Evolutionary conservation across 768 basidiomycete species (phyloP), one percentile per base, ranked within the genome.

Genomic region (Auriculariales sp.): DNA sequence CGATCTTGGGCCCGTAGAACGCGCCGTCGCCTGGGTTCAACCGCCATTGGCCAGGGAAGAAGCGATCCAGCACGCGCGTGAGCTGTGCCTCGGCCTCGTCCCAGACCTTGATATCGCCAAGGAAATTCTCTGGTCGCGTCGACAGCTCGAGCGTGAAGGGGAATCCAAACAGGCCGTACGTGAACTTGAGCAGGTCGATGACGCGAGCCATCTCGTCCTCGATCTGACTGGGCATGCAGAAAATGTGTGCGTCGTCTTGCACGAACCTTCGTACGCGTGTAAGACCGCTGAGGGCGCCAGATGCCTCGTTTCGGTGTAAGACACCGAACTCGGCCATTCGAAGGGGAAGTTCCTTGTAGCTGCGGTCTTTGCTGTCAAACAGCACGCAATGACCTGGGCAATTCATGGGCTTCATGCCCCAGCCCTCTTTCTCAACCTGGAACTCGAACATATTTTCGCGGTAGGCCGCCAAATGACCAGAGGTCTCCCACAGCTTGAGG

Each of bases 1-100:
- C 95, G 59, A 97, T 94, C 72, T 98, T 98, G 55, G 95, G 95
- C 0, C 95, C 95, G 67, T 99, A 99, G 76, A 99, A 99, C 9
- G 95, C 95, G 46, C 95, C 95, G 59, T 99, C 95, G 39, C 92
- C 94, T 7, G 88, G 87, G 64, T 95, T 95, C 51, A 93, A 65
- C 49, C 81, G 76, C 95, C 95, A 99, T 56, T 85, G 75, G 44
- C 88, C 91, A 0, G 89, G 78, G 57, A 92, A 84, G 51, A 78
- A 75, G 58, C 81, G 82, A 30, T 98, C 87, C 47, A 99, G 78
- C 1, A 89, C 83, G 56, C 73, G 69, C 48, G 72, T 81, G 48
- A 93, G 75, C 84, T 90, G 88, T 86, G 68, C 68, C 68, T 98
- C 95, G 1, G 95, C 94, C 46, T 72, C 60, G 56, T 95, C 72